These are phyloP conservation scores for Candida ipomoeae DNA, from an alignment of 805 yeast species.

Conservation along the genomic window DNA sequence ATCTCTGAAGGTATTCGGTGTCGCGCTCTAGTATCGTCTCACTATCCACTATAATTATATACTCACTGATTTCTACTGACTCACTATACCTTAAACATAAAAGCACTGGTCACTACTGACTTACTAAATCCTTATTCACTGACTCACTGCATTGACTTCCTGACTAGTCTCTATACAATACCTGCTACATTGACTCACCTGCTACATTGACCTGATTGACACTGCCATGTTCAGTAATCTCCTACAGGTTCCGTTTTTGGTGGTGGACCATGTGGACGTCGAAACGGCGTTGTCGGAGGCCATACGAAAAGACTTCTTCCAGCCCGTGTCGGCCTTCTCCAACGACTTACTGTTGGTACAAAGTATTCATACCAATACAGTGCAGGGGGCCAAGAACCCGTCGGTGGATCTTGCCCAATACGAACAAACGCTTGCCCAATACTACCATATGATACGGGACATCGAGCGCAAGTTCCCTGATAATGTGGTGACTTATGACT, in stretches of 20 bases:
- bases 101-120: no score
- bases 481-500: slow-evolving; percentile 56
- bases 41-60: no score
- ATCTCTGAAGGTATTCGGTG: no score
- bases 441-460: slow-evolving; percentile 43
- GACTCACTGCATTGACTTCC: no score
- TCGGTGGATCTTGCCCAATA: slow-evolving; percentile 3
- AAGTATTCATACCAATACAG: slow-evolving; percentile 40
- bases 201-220: no score
- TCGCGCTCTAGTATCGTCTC: no score
- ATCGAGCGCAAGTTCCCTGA: slow-evolving; percentile 58
- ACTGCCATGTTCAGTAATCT: slow-evolving; percentile 8
- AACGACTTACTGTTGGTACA: slow-evolving; percentile 39
- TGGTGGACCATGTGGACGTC: slow-evolving; percentile 6
- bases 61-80: no score
- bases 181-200: no score
- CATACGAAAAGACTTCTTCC: slow-evolving; percentile 46
- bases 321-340: slow-evolving; percentile 31
- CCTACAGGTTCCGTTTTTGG: slow-evolving; percentile 6
- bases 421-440: slow-evolving; percentile 38
- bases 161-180: no score
- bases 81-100: no score
- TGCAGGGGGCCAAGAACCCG: slow-evolving; percentile 30
- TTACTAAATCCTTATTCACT: no score
- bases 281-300: slow-evolving; percentile 32